These are phyloP conservation scores for Penicillium sp. DNA, from an alignment of 2,329 filamentous ascomycete genomes.

Conservation along the genomic window DNA sequence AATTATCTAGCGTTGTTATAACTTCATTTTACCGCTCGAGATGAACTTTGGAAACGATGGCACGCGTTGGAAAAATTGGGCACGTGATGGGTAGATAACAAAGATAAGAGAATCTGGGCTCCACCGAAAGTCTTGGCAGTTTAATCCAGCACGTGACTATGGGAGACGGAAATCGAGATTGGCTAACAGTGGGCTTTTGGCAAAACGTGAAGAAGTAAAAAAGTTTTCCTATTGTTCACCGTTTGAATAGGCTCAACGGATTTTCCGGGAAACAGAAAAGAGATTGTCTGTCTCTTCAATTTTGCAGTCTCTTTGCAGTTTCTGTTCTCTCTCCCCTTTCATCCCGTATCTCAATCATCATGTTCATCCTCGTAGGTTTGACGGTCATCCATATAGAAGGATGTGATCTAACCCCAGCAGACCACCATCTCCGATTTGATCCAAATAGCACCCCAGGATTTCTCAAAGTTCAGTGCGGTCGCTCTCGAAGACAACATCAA, in stretches of 20 bases:
- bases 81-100: conserved; percentile 1
- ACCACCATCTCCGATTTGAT: conserved; percentile 93
- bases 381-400: conserved; percentile 15
- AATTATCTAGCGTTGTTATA: conserved; percentile 25
- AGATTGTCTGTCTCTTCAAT: neutral
- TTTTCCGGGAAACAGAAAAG: neutral
- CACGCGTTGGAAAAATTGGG: neutral
- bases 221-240: neutral
- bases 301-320: neutral
- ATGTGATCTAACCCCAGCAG: conserved; percentile 47
- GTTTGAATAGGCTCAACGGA: neutral
- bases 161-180: neutral
- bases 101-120: neutral
- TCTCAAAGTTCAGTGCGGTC: conserved; percentile 71
- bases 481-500: conserved; percentile 97
- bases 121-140: neutral
- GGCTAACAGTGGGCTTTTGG: neutral
- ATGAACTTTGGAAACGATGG: neutral
- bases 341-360: conserved; percentile 20
- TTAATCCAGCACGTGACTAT: neutral
- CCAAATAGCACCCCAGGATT: conserved; percentile 84
- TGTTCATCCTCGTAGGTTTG: conserved; percentile 51
- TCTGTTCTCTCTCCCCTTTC: neutral
- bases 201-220: neutral
- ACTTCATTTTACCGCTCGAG: neutral